Percentiles rank a stretch among this genome's conserved stretches.
These are phyloP conservation scores for Picea engelmannii DNA, from an alignment of 83 land plant species.

Conservation along the genomic window DNA sequence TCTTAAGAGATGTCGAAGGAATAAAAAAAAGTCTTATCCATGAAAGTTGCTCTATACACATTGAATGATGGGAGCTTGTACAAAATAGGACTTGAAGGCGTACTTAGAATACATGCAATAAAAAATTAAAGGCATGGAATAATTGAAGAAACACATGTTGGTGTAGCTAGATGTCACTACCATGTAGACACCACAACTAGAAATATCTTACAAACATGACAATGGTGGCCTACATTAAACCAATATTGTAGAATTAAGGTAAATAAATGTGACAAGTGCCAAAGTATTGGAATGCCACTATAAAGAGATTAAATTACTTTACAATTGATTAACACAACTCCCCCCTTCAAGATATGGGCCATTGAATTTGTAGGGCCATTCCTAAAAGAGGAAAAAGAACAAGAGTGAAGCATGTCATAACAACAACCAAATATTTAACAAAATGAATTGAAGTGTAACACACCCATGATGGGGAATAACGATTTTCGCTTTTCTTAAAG, in stretches of 20 bases:
- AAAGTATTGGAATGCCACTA: not conserved
- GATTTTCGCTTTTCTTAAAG: too few species aligned
- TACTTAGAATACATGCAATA: too few species aligned
- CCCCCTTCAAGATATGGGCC: not conserved
- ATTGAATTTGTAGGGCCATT: not conserved
- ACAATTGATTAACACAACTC: not conserved
- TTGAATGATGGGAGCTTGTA: too few species aligned
- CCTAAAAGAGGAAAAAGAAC: not conserved
- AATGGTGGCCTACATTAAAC: not conserved
- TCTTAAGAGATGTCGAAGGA: too few species aligned
- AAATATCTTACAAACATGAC: not conserved
- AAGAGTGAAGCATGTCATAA: not conserved
- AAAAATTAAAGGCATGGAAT: too few species aligned
- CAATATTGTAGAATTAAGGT: not conserved
- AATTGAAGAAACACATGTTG: too few species aligned
- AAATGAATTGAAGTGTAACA: not conserved
- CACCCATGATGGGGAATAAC: too few species aligned
- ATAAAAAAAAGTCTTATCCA: too few species aligned
- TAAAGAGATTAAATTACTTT: not conserved
- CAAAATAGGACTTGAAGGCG: too few species aligned
- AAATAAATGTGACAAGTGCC: not conserved
- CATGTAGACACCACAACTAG: not conserved
- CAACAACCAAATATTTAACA: not conserved
- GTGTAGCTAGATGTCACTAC: not conserved
- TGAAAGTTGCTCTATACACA: too few species aligned